These are phyloP conservation scores for Chaetomidium leptoderma DNA, from an alignment of 495 filamentous ascomycete species.

Conservation along the genomic window DNA sequence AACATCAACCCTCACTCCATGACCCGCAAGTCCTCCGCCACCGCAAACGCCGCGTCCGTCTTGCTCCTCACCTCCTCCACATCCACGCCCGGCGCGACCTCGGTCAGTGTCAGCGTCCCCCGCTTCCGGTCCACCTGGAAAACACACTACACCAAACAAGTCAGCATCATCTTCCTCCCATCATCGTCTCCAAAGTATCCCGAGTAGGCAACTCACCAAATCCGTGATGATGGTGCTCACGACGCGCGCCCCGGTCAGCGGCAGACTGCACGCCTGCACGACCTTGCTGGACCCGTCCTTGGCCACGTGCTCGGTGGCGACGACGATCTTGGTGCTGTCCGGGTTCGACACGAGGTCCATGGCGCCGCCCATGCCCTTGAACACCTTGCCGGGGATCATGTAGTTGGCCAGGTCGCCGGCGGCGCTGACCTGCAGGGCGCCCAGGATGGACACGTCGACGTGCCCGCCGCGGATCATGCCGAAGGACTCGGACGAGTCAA, in stretches of 20 bases:
- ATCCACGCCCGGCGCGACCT: conserved; percentile 53
- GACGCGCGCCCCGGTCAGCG: conserved; percentile 51
- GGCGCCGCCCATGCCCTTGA: conserved; percentile 62
- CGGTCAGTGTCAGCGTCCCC: conserved; percentile 50
- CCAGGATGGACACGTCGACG: conserved; percentile 58
- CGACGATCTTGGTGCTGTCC: conserved; percentile 56
- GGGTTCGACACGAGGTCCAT: conserved; percentile 62
- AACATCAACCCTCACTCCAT: conserved; percentile 43
- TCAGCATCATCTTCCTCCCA: not conserved
- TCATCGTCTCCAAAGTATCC: not conserved
- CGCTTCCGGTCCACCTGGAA: conserved; percentile 53
- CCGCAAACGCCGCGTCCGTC: conserved; percentile 52
- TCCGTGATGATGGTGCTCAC: conserved; percentile 57
- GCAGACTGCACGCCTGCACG: conserved; percentile 52
- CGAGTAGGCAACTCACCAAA: conserved; percentile 39
- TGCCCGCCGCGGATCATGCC: conserved; percentile 59
- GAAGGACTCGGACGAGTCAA: conserved; percentile 58
- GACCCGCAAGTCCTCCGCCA: conserved; percentile 44
- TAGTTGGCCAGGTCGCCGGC: conserved; percentile 58
- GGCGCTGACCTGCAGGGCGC: conserved; percentile 56
- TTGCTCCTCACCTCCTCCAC: conserved; percentile 51
- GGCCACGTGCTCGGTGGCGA: conserved; percentile 58
- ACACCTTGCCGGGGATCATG: conserved; percentile 60
- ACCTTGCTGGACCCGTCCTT: conserved; percentile 59
- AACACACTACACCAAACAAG: conserved; percentile 42